A percentile compares a stretch with the other conserved stretches of the same genome.
phyloP scores from a whole-genome alignment of 768 basidiomycete species.

The Pleurotus pulmonarius region DNA sequence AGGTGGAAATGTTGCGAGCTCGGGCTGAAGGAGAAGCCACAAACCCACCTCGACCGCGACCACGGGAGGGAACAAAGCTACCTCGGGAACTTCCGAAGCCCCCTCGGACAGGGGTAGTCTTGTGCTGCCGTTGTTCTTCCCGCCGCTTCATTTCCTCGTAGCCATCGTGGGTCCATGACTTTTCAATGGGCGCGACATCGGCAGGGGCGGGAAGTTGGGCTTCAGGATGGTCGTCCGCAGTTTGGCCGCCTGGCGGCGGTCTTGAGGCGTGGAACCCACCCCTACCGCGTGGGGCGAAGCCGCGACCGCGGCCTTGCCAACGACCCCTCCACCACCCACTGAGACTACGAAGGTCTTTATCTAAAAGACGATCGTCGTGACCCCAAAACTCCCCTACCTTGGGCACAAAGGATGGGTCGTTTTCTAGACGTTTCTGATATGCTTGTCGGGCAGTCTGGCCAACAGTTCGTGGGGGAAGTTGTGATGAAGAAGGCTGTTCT shows the following conservation, averaged over 20 bases:
- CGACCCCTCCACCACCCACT: constrained; percentile 87
- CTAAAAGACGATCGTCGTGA: constrained; percentile 86
- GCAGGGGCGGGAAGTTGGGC: constrained; percentile 9
- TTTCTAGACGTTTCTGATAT: constrained; percentile 78
- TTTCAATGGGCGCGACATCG: constrained; percentile 58
- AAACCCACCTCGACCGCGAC: constrained; percentile 43
- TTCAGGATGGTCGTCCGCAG: constrained; percentile 10
- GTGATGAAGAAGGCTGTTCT: constrained; percentile 37
- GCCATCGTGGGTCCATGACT: constrained; percentile 80
- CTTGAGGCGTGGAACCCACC: constrained; percentile 29
- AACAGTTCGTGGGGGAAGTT: constrained; percentile 30
- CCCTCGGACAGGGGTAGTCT: constrained; percentile 20
- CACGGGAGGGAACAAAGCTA: constrained; percentile 41
- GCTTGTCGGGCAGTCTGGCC: constrained; percentile 76
- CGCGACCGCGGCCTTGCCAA: constrained; percentile 67
- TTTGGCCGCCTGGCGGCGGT: neutral
- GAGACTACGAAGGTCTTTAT: constrained; percentile 76
- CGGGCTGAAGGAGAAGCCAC: constrained; percentile 24
- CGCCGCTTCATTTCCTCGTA: constrained; percentile 82
- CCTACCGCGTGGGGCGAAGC: constrained; percentile 47
- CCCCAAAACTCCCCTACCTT: constrained; percentile 93
- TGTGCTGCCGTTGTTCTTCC: constrained; percentile 54
- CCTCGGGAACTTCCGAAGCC: constrained; percentile 38
- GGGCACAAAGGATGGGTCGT: constrained; percentile 86
- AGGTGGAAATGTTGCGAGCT: constrained; percentile 24